Evolutionary conservation across 192 early-diverging fungal genomes (phyloP).

Genomic region (Borealophlyctis nickersoniae): DNA sequence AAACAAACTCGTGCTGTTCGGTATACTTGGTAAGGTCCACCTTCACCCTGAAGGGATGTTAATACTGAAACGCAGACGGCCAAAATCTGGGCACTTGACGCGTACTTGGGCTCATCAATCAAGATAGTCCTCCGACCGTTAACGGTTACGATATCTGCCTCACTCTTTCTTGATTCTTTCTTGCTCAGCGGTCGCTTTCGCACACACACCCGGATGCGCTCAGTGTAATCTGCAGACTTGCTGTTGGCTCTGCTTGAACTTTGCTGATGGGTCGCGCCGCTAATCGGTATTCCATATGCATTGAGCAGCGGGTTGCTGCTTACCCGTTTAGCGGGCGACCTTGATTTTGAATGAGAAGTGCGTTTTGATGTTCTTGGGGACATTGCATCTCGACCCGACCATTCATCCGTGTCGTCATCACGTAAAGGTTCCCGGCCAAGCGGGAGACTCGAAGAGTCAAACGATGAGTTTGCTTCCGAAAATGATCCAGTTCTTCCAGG

Average conservation of each 20-base stretch:
- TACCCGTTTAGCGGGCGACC: conserved; percentile 22
- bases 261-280: conserved; percentile 16
- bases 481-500: too few relatives aligned
- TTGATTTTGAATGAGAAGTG: not conserved
- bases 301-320: conserved; percentile 53
- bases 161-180: conserved; percentile 76
- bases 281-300: conserved; percentile 71
- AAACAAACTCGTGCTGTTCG: conserved; percentile 89
- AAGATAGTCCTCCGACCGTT: conserved; percentile 67
- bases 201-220: conserved; percentile 95
- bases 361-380: not conserved
- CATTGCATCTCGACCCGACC: not conserved
- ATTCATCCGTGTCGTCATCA: not conserved
- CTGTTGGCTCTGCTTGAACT: too few relatives aligned
- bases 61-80: not conserved
- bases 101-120: conserved; percentile 92
- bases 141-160: conserved; percentile 80
- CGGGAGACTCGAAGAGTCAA: conserved; percentile 19
- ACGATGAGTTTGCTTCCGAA: too few relatives aligned
- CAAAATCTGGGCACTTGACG: conserved; percentile 10
- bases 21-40: conserved; percentile 94
- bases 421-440: not conserved
- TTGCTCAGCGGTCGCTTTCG: conserved; percentile 90
- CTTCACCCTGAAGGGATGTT: conserved; percentile 65
- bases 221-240: conserved; percentile 42